Base-by-base conservation (phyloP, 441 rosid genomes). In the Pelargonium fulgidum region DNA sequence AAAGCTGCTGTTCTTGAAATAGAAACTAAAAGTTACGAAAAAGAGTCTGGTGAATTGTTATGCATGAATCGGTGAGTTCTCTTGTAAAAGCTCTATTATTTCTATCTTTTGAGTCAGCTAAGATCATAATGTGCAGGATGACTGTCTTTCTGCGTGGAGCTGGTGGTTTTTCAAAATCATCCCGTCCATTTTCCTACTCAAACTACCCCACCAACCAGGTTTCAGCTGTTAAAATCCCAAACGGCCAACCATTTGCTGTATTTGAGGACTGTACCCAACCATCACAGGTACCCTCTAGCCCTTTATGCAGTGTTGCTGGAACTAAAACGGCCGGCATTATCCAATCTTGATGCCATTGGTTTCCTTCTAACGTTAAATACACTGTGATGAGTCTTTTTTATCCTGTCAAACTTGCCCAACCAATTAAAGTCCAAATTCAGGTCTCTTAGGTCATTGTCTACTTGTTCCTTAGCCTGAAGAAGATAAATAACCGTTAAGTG, bases 1-100 rank as follows among this genome's bases (percentile, higher is more conserved):
- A 94, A 92, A 78, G 97, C 99, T 19, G 96, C 99, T 70, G 73
- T 92, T 72, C 70, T 86, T 72, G 97, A 92, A 77, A 66, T 88
- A 52, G 98, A 92, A 81, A 86, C 86, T 67, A 94, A 69, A 81
- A 85, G 86, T 82, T 94, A 82, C 65, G 87, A 84, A 75, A 74
- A 84, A 83, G 87, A 80, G 65, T 84, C 94, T 58, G 96, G 86
- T 59, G 94, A 89, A 76, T 61, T 85, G 45, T 69, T 94, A 72
- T 90, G 87, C 86, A 86, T 86, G 91, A 90, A 87, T 72, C 74
- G 99, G 97, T 92, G 68, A 69, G 81, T 65, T 66, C 56, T 69
- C 13, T 69, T 42, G 63, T 61, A 24, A 70, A 67, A 17, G 44
- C 68, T 77, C 44, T 65, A 11, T 19, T 24, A 42, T 22, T 61